A percentile compares a stretch with the other conserved stretches of the same genome.
Conservation (phyloP, 2,329 filamentous ascomycete genomes). For the Penicillium sp. region DNA sequence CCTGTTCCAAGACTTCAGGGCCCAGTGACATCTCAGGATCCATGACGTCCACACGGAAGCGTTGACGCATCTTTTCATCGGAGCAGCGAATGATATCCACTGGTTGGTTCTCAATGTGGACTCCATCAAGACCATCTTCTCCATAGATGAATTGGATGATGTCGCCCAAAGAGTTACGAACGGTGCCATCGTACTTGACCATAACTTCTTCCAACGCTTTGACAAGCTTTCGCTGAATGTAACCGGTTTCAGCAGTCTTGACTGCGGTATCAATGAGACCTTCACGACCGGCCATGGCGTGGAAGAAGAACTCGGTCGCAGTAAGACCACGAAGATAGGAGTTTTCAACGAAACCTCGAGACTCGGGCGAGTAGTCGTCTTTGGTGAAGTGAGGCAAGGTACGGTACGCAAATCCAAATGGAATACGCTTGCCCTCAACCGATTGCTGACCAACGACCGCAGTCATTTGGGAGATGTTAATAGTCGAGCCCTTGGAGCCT, state of each 20-base stretch:
- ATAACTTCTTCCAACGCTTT: constrained; percentile 97
- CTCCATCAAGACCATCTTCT: constrained; percentile 92
- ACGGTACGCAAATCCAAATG: constrained; percentile 97
- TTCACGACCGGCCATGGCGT: constrained; percentile 99
- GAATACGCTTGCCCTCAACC: constrained; percentile 97
- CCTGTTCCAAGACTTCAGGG: constrained; percentile 72
- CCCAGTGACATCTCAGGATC: constrained; percentile 57
- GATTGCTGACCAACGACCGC: constrained; percentile 97
- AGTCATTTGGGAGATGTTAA: constrained; percentile 99
- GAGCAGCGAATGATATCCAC: constrained; percentile 82
- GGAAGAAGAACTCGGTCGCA: constrained; percentile 97
- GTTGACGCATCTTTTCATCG: constrained; percentile 67
- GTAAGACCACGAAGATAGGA: constrained; percentile 95
- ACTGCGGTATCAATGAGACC: constrained; percentile 99
- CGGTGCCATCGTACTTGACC: constrained; percentile 94
- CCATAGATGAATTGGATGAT: constrained; percentile 97
- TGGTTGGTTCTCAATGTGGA: constrained; percentile 85
- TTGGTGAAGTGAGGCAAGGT: constrained; percentile 97
- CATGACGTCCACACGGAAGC: constrained; percentile 85
- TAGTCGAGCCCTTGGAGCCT: constrained; percentile 96
- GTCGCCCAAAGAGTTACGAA: constrained; percentile 93
- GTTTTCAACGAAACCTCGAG: constrained; percentile 96
- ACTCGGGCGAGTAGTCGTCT: constrained; percentile 96
- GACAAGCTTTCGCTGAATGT: constrained; percentile 96
- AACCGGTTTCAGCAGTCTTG: constrained; percentile 98